Evolutionary conservation across 129 eudicot species (phyloP), one percentile per base, ranked within the genome.

Genomic region (Erigeron canadensis): DNA sequence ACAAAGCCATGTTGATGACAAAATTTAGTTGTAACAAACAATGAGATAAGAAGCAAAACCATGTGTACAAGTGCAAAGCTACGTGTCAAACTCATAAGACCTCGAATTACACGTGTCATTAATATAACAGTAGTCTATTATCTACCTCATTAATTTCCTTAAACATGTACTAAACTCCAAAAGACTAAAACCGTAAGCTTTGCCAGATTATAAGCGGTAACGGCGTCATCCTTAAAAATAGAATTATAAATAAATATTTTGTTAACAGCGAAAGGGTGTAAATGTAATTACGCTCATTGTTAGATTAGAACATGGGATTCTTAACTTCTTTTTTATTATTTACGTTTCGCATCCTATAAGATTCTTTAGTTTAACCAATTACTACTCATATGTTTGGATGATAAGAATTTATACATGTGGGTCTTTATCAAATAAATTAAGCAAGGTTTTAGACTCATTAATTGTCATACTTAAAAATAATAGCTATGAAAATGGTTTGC

Each of bases 91-190:
- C 41, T 5, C 8, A 48, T 61, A 77, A 69, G 40, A 77, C 46
- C 71, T 51, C 18, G 18, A 69, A 77, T 61, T 50, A 69, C 81
- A 77, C 81, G 81, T 77, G 81, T 69, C 81, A 70, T 77, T 69
- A 77, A 69, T 50, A 19, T 77, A 70, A 77, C 60, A 15, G 23
- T 70, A 16, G 8, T 51, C 18, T 77, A n/a, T 77, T 77, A 77
- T 38, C 23, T 28, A 47, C 23, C 76, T 41, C 76, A 69, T 69
- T 69, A 77, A 63, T 77, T 59, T 77, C 71, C 28, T 70, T 70
- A 77, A 77, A 50, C 81, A 70, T 77, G 65, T 65, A 70, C 71
- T 62, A 77, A 70, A 64, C 51, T 70, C 71, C 76, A 77, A 77
- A 77, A 61, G 40, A 51, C 76, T 5, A 19, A n/a, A n/a, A 43